Evolutionary conservation across 1,284 basidiomycete genomes (phyloP), one percentile per base, ranked within the genome.

Genomic region (Coniophora puteana): DNA sequence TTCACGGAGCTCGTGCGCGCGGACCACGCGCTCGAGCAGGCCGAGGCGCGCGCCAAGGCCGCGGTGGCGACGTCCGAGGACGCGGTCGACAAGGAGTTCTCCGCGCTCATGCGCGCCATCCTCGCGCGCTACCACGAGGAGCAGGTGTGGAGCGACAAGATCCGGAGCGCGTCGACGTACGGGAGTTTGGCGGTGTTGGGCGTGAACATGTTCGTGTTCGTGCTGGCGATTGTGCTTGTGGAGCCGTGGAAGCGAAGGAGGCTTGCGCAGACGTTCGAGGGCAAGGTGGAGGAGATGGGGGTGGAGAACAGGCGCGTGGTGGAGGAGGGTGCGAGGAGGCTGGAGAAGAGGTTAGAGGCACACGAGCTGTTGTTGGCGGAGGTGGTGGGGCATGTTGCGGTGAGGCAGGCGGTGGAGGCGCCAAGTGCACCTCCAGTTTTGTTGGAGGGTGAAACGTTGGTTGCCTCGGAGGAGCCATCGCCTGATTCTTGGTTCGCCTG

Each of bases 131-230:
- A 97, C 61, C 93, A 97, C 66, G 93, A 96, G 63, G 93, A 96
- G 59, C 93, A 97, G 62, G 82, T 95, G 5, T 97, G 93, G 93
- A 92, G 89, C 45, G 93, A 97, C 70, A 97, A 97, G 68, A 95
- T 97, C 49, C 79, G 93, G 29, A 90, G 88, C 51, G 86, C 89
- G 30, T 89, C 88, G 41, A 95, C 93, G 5, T 95, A 94, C 61
- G 92, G 90, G 2, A 85, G 83, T 33, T 69, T 96, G 44, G 83
- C 81, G 2, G 92, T 81, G 35, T 74, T 96, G 16, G 83, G 80
- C 8, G 75, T 93, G 47, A 97, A 97, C 65, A 66, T 96, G 62
- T 50, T 88, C 36, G 87, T 97, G 29, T 97, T 97, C 59, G 63
- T 96, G 36, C 66, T 86, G 43, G 93, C 93, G 7, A 91, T 94